Evolutionary conservation across 208 protist genomes (phyloP).

Genomic region (Porcisia deanei): DNA sequence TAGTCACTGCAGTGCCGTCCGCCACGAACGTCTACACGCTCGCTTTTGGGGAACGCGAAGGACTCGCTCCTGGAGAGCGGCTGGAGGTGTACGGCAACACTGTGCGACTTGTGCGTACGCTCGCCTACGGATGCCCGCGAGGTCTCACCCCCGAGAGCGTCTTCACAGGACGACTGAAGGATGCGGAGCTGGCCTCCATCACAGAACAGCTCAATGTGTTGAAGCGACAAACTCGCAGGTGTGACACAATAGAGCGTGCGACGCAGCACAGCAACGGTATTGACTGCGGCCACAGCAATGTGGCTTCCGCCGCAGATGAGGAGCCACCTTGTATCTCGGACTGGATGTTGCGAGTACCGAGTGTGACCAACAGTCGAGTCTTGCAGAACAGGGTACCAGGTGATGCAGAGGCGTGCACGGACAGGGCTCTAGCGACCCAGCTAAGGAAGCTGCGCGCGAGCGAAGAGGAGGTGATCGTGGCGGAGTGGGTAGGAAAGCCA

Average conservation of each 20-base stretch:
- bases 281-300: neutral
- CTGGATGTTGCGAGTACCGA: conserved; percentile 24
- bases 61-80: conserved; percentile 58
- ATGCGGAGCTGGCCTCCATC: conserved; percentile 27
- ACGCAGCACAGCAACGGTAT: neutral
- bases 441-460: conserved; percentile 32
- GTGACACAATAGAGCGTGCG: neutral
- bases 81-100: conserved; percentile 64
- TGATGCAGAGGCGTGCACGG: conserved; percentile 5
- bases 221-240: conserved; percentile 12
- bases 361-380: conserved; percentile 17
- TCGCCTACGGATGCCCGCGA: conserved; percentile 48
- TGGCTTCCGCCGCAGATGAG: neutral
- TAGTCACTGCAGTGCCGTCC: conserved; percentile 43
- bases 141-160: conserved; percentile 26
- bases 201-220: conserved; percentile 31
- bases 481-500: conserved; percentile 34
- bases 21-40: conserved; percentile 73
- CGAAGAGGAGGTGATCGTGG: conserved; percentile 46
- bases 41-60: conserved; percentile 66
- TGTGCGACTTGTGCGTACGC: conserved; percentile 49
- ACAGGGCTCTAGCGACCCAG: conserved; percentile 10
- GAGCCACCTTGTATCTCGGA: neutral
- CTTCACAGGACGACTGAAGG: conserved; percentile 25
- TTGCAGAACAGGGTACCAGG: conserved; percentile 8